A percentile compares a stretch with the other conserved stretches of the same genome.
These are phyloP conservation scores for Tulasnella sp. DNA, from an alignment of 768 basidiomycete species.

Conservation along the genomic window DNA sequence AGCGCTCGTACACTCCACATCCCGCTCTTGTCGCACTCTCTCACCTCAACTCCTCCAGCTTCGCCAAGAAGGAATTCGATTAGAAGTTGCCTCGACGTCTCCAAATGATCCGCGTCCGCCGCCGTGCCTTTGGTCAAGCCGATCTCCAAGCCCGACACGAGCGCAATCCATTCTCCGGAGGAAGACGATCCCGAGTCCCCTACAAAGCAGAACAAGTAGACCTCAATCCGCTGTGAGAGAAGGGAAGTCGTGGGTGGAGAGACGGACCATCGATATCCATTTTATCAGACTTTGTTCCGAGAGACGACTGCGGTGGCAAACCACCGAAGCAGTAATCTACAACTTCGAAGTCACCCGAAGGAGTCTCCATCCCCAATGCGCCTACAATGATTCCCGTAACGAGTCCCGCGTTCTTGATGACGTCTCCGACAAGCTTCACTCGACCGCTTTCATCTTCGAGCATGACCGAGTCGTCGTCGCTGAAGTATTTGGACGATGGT, in stretches of 20 bases:
- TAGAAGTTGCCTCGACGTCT: slow-evolving; percentile 71
- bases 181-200: slow-evolving; percentile 7
- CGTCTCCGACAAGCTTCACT: slow-evolving; percentile 72
- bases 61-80: slow-evolving; percentile 84
- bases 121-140: slow-evolving; percentile 52
- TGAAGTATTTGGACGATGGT: slow-evolving; percentile 60
- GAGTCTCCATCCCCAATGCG: slow-evolving; percentile 82
- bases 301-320: slow-evolving; percentile 50
- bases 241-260: not conserved
- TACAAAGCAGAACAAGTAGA: not conserved
- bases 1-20: not conserved
- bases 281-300: slow-evolving; percentile 24
- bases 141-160: slow-evolving; percentile 77
- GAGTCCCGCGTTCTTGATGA: slow-evolving; percentile 41
- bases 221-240: not conserved
- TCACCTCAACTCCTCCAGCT: slow-evolving; percentile 45
- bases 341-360: slow-evolving; percentile 85
- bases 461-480: slow-evolving; percentile 68
- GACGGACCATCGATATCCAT: slow-evolving; percentile 37
- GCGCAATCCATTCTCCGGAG: slow-evolving; percentile 66
- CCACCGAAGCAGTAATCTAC: slow-evolving; percentile 79
- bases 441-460: slow-evolving; percentile 95
- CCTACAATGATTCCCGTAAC: slow-evolving; percentile 91
- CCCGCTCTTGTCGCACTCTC: not conserved
- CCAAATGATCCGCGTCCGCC: slow-evolving; percentile 26